Evolutionary conservation across 805 yeast species (phyloP).

Genomic region (Brettanomyces sp.): DNA sequence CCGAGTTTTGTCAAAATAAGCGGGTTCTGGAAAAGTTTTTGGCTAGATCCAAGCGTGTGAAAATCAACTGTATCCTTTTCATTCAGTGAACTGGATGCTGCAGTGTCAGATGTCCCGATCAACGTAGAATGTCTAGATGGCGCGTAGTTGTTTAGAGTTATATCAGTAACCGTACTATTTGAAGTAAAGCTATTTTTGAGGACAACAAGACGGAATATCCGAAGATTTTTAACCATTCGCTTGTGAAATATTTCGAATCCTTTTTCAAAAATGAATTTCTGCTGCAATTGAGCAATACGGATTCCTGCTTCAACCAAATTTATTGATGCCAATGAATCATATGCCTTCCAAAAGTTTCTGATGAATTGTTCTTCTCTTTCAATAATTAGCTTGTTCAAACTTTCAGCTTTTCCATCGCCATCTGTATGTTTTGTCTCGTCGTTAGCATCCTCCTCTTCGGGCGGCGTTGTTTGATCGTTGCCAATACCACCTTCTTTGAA

Average conservation of each 20-base stretch:
- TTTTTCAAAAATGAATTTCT: constrained; percentile 73
- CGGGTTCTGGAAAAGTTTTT: constrained; percentile 75
- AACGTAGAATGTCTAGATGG: constrained; percentile 3
- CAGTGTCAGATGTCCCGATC: constrained; percentile 1
- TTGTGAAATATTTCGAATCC: constrained; percentile 88
- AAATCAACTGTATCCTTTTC: constrained; percentile 24
- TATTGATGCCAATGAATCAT: constrained; percentile 42
- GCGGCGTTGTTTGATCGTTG: constrained; percentile 5
- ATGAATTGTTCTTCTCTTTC: constrained; percentile 26
- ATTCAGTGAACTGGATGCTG: constrained; percentile 6
- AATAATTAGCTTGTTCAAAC: constrained; percentile 16
- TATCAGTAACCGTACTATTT: constrained; percentile 10
- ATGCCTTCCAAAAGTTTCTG: constrained; percentile 46
- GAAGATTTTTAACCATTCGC: constrained; percentile 64
- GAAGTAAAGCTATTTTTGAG: constrained; percentile 54
- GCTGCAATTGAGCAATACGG: constrained; percentile 75
- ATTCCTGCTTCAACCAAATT: constrained; percentile 60
- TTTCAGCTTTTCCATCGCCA: constrained; percentile 20
- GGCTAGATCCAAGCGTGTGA: constrained; percentile 44
- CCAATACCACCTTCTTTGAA: background rate
- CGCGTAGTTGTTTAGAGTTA: constrained; percentile 7
- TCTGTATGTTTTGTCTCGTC: background rate
- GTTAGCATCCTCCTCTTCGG: constrained; percentile 15
- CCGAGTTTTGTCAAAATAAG: constrained; percentile 77
- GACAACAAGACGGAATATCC: constrained; percentile 78